Evolutionary conservation across 495 filamentous ascomycete species (phyloP).

Genomic region (Penicillium salamii): DNA sequence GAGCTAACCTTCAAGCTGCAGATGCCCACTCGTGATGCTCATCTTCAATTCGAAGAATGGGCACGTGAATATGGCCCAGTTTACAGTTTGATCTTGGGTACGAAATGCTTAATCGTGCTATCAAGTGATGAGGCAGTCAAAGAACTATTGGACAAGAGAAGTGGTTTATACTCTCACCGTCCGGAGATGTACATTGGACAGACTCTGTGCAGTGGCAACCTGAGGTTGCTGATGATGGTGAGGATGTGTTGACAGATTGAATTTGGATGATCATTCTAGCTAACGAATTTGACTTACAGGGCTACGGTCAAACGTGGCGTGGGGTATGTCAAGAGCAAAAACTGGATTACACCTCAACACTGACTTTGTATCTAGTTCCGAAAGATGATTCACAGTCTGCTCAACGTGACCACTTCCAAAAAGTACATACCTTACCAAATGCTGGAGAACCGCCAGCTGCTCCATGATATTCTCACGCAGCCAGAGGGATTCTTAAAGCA

Average conservation of each 20-base stretch:
- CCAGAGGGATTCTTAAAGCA: constrained; percentile 47
- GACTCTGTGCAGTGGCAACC: constrained; percentile 29
- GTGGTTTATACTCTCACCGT: constrained; percentile 60
- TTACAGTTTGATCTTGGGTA: constrained; percentile 57
- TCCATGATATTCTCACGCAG: constrained; percentile 19
- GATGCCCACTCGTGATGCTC: constrained; percentile 17
- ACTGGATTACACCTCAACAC: background rate
- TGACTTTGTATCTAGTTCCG: constrained; percentile 20
- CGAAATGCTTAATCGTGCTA: constrained; percentile 57
- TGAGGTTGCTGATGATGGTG: constrained; percentile 36
- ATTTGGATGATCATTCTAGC: too few species aligned
- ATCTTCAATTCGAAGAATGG: constrained; percentile 58
- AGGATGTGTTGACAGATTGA: too few species aligned
- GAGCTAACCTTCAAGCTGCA: background rate
- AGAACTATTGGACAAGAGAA: constrained; percentile 58
- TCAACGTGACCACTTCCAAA: constrained; percentile 32
- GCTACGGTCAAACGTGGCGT: constrained; percentile 31
- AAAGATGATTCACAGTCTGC: constrained; percentile 33
- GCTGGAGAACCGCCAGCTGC: constrained; percentile 33
- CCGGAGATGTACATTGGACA: constrained; percentile 46
- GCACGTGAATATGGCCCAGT: constrained; percentile 60
- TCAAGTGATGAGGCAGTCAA: constrained; percentile 54
- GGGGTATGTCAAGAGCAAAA: background rate
- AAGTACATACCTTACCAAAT: constrained; percentile 41
- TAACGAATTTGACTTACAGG: constrained; percentile 5